A percentile compares a stretch with the other conserved stretches of the same genome.
Evolutionary conservation across 306 rosid species (phyloP).

Genomic region (Urtica urens): DNA sequence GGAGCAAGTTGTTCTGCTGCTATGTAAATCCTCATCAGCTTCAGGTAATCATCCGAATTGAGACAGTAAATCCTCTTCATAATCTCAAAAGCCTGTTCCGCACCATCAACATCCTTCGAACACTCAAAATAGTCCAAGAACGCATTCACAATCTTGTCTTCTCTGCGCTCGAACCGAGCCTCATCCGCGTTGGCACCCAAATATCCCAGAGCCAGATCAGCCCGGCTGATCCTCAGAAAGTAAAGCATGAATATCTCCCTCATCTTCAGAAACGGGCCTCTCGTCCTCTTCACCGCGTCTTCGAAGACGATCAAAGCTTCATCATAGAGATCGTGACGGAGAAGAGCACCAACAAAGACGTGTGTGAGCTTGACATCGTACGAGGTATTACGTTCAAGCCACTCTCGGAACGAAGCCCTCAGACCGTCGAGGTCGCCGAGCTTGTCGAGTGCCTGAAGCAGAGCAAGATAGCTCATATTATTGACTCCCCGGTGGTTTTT

Average conservation of each 20-base stretch:
- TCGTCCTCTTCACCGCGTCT: constrained; percentile 34
- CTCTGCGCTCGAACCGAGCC: too few relatives aligned
- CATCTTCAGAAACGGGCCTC: constrained; percentile 39
- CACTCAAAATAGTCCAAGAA: constrained; percentile 56
- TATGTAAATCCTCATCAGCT: constrained; percentile 34
- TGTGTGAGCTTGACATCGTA: constrained; percentile 44
- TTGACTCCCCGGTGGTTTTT: constrained; percentile 31
- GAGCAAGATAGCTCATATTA: constrained; percentile 43
- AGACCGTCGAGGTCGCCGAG: constrained; percentile 53
- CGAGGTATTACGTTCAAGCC: constrained; percentile 44
- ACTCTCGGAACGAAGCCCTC: constrained; percentile 44
- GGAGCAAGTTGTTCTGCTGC: constrained; percentile 30
- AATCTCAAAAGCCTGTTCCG: constrained; percentile 47
- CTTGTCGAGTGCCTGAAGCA: constrained; percentile 60
- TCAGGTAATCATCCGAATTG: constrained; percentile 23
- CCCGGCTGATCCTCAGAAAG: constrained; percentile 31
- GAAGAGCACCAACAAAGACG: constrained; percentile 37
- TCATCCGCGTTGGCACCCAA: constrained; percentile 38
- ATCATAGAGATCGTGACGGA: constrained; percentile 36
- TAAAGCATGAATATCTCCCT: constrained; percentile 46
- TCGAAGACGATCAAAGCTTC: constrained; percentile 49
- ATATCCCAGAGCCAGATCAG: constrained; percentile 44
- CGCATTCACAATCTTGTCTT: constrained; percentile 22
- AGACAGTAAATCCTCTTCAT: constrained; percentile 36
- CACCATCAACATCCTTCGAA: constrained; percentile 42